A percentile compares a stretch with the other conserved stretches of the same genome.
Conservation (phyloP, 2,329 filamentous ascomycete species). For the Fusarium beomiforme region DNA sequence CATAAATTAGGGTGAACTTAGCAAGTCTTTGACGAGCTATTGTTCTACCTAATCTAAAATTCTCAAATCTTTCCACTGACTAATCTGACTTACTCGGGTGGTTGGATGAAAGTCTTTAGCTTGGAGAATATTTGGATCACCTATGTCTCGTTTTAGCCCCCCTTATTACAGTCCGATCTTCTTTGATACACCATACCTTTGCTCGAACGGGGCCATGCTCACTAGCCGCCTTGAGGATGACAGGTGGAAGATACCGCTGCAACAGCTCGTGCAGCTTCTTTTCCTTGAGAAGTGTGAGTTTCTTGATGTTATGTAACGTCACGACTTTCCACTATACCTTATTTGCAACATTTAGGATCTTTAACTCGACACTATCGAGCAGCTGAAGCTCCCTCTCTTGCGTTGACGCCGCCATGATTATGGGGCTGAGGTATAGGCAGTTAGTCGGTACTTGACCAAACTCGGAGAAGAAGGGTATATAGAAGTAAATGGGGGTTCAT, state of each 20-base stretch:
- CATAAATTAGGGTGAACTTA: not conserved
- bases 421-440: not conserved
- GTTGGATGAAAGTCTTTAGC: constrained; percentile 65
- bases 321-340: constrained; percentile 50
- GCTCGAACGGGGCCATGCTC: constrained; percentile 82
- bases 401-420: constrained; percentile 52
- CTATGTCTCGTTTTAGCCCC: constrained; percentile 44
- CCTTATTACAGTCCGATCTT: too few species aligned
- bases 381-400: constrained; percentile 82
- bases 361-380: constrained; percentile 85
- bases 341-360: constrained; percentile 80
- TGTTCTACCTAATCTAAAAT: not conserved
- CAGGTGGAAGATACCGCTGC: constrained; percentile 79
- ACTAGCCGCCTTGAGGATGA: constrained; percentile 88
- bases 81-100: constrained; percentile 50
- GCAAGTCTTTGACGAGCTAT: not conserved
- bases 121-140: constrained; percentile 62
- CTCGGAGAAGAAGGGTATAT: not conserved
- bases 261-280: constrained; percentile 82
- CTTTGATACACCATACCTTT: constrained; percentile 67
- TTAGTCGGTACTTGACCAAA: not conserved
- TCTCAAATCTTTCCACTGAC: too few species aligned
- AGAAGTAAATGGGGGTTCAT: too few species aligned
- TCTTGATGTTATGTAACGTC: too few species aligned
- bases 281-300: constrained; percentile 55